These are phyloP conservation scores for Vitis rotundifolia DNA, from an alignment of 164 flowering plant species.

Conservation along the genomic window DNA sequence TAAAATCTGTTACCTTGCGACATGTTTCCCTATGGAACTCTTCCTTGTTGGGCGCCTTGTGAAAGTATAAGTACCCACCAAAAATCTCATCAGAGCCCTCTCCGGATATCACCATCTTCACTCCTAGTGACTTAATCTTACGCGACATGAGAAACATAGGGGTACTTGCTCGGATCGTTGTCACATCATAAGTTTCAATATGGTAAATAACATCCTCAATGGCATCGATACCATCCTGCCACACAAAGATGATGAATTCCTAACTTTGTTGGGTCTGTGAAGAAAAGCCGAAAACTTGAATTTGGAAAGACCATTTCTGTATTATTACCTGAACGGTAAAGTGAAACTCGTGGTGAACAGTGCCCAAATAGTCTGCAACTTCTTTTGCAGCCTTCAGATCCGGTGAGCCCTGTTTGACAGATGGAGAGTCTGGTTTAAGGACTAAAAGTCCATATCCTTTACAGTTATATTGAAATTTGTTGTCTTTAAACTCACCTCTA, in stretches of 20 bases:
- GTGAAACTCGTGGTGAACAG: slow-evolving; percentile 91
- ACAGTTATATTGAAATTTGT: neutral
- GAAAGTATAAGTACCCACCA: slow-evolving; percentile 94
- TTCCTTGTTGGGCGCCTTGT: slow-evolving; percentile 97
- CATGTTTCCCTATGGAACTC: slow-evolving; percentile 91
- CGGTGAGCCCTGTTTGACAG: slow-evolving; percentile 72
- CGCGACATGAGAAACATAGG: slow-evolving; percentile 98
- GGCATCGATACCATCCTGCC: slow-evolving; percentile 93
- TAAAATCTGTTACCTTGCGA: slow-evolving; percentile 53
- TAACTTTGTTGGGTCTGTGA: neutral
- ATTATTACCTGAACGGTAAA: slow-evolving; percentile 83
- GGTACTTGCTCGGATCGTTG: slow-evolving; percentile 95
- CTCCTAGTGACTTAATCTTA: slow-evolving; percentile 90
- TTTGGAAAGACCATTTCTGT: neutral
- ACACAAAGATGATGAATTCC: neutral
- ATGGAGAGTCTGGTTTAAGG: neutral
- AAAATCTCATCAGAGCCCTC: slow-evolving; percentile 97
- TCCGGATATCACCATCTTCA: slow-evolving; percentile 96
- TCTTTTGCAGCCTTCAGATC: slow-evolving; percentile 91
- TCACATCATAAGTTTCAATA: slow-evolving; percentile 88
- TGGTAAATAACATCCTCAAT: slow-evolving; percentile 96
- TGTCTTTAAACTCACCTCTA: slow-evolving; percentile 50
- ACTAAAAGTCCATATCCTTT: neutral
- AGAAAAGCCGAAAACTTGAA: neutral
- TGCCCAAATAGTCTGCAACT: slow-evolving; percentile 93